A percentile compares a stretch with the other conserved stretches of the same genome.
Evolutionary conservation across 2,329 filamentous ascomycete species (phyloP).

Genomic region (Tolypocladium inflatum): DNA sequence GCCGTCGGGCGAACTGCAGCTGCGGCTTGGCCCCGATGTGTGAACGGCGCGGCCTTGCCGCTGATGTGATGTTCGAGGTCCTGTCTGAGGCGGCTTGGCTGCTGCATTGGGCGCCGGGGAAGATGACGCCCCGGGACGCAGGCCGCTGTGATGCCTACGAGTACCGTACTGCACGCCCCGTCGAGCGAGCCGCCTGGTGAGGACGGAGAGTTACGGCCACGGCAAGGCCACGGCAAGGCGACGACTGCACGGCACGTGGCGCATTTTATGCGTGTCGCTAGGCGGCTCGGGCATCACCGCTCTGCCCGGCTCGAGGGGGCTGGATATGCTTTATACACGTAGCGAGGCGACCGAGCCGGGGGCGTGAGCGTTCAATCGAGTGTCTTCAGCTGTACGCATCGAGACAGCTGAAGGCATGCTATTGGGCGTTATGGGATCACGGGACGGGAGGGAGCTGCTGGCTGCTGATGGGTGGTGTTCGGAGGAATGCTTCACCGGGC

Average conservation of each 20-base stretch:
- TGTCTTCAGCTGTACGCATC: background rate
- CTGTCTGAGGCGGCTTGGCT: background rate
- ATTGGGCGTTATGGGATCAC: background rate
- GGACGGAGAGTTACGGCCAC: background rate
- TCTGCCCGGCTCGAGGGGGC: background rate
- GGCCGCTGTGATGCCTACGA: background rate
- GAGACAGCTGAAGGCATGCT: background rate
- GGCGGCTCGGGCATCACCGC: background rate
- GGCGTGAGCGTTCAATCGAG: background rate
- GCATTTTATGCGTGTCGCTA: background rate
- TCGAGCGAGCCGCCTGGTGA: background rate
- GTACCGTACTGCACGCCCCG: too few relatives aligned
- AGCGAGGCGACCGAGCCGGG: background rate
- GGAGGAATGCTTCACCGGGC: background rate
- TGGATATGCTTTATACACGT: background rate
- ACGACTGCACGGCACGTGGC: background rate
- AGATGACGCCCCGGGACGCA: background rate
- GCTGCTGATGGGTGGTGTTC: background rate
- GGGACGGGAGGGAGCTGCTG: background rate
- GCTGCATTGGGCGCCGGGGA: background rate
- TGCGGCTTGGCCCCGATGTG: background rate
- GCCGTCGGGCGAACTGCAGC: background rate
- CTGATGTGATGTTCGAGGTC: too few relatives aligned
- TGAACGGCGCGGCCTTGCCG: background rate
- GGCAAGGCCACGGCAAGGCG: background rate